Conservation (phyloP, 2,329 filamentous ascomycete species). For the Diaporthe ampelina region DNA sequence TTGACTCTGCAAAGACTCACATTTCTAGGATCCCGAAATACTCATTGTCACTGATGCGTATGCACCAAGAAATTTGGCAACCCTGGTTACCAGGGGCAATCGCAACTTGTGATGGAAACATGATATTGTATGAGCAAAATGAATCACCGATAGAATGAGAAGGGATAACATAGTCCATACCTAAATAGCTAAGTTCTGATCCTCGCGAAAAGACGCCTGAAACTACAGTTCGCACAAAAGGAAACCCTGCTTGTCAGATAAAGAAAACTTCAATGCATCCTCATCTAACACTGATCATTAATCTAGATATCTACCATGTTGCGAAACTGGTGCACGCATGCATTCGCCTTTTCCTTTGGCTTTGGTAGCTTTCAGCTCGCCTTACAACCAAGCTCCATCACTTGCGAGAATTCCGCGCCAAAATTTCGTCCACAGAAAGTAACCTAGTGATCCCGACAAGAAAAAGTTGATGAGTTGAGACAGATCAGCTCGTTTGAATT, state of each 20-base stretch:
- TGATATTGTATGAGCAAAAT: too few relatives aligned
- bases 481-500: not conserved
- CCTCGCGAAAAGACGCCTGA: too few relatives aligned
- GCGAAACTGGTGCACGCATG: not conserved
- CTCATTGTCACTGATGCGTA: too few relatives aligned
- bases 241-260: too few relatives aligned
- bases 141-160: not conserved
- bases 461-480: rapidly evolving
- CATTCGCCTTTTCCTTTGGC: too few relatives aligned
- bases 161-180: not conserved
- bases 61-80: not conserved
- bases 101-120: too few relatives aligned
- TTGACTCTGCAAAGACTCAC: too few relatives aligned
- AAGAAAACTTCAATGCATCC: too few relatives aligned
- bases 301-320: not conserved
- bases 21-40: too few relatives aligned
- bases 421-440: not conserved
- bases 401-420: not conserved
- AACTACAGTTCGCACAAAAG: not conserved
- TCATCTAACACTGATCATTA: not conserved
- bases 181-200: not conserved
- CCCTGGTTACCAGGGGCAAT: too few relatives aligned
- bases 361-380: not conserved
- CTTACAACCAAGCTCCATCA: too few relatives aligned
- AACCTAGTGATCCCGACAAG: too few relatives aligned